Percentiles rank a stretch among this genome's conserved stretches.
These are phyloP conservation scores for Incumbomyces lentus DNA, from an alignment of 2,329 filamentous ascomycete species.

Conservation along the genomic window DNA sequence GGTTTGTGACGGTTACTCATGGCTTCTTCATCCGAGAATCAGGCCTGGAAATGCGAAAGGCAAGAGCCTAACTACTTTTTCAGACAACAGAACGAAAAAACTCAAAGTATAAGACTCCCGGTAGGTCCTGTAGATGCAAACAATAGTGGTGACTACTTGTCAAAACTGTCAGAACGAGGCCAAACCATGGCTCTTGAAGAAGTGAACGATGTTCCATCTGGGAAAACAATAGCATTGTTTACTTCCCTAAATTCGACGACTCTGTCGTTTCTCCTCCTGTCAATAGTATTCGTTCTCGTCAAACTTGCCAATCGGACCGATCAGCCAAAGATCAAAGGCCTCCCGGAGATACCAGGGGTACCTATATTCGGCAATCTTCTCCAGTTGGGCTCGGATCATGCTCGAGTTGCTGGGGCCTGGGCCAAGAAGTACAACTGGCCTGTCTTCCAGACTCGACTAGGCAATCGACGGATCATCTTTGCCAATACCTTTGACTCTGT, in stretches of 20 bases:
- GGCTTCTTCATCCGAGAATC: too few species aligned
- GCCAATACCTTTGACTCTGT: slow-evolving; percentile 70
- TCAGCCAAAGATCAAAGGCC: slow-evolving; percentile 48
- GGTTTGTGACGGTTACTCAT: too few species aligned
- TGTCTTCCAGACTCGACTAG: slow-evolving; percentile 45
- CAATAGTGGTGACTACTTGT: not conserved
- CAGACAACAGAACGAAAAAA: too few species aligned
- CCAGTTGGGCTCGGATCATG: slow-evolving; percentile 49
- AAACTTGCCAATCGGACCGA: slow-evolving; percentile 42
- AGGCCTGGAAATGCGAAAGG: too few species aligned
- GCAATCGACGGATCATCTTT: slow-evolving; percentile 55
- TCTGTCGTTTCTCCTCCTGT: slow-evolving; percentile 25
- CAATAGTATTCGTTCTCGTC: slow-evolving; percentile 31
- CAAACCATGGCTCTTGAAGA: not conserved
- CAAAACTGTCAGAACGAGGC: not conserved
- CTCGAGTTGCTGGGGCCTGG: slow-evolving; percentile 46
- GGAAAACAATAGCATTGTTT: not conserved
- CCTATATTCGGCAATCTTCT: slow-evolving; percentile 55
- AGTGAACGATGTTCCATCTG: not conserved
- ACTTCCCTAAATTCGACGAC: slow-evolving; percentile 9
- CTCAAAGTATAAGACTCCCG: too few species aligned
- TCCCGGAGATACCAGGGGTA: slow-evolving; percentile 52
- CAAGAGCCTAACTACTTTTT: too few species aligned
- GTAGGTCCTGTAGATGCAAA: not conserved
- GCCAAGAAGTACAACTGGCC: slow-evolving; percentile 49